Percentiles rank a stretch among this genome's conserved stretches.
These are phyloP conservation scores for Chaetomium sp. DNA, from an alignment of 2,329 filamentous ascomycete species.

Conservation along the genomic window DNA sequence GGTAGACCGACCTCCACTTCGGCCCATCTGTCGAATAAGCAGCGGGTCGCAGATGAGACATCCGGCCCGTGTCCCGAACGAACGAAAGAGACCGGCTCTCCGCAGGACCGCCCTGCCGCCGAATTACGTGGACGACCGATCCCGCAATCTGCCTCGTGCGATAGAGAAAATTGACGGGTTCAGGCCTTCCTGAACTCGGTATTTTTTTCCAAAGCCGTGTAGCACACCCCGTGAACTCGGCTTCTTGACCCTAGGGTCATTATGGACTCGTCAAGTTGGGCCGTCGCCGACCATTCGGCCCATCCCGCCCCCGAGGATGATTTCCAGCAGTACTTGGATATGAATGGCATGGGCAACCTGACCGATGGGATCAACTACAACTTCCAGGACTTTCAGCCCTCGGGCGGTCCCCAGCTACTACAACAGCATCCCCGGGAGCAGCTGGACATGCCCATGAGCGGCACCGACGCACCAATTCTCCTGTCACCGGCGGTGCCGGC, in stretches of 20 bases:
- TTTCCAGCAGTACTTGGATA: slow-evolving; percentile 65
- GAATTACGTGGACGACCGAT: slow-evolving; percentile 4
- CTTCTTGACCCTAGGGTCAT: slow-evolving; percentile 38
- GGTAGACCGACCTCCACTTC: background rate
- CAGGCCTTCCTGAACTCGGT: background rate
- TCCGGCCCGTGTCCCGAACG: slow-evolving; percentile 12
- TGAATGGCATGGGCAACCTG: slow-evolving; percentile 58
- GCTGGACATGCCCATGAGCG: slow-evolving; percentile 55
- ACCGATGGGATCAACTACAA: slow-evolving; percentile 60
- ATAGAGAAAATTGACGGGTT: background rate
- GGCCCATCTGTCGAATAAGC: background rate
- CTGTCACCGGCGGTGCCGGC: slow-evolving; percentile 43
- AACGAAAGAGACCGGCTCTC: slow-evolving; percentile 9
- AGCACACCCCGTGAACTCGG: background rate
- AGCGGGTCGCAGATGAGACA: slow-evolving; percentile 6
- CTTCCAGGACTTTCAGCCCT: slow-evolving; percentile 57
- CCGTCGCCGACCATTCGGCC: slow-evolving; percentile 58
- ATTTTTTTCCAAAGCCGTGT: background rate
- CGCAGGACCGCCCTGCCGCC: background rate
- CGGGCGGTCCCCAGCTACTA: slow-evolving; percentile 45
- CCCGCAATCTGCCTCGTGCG: background rate
- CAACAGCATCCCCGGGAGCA: slow-evolving; percentile 44
- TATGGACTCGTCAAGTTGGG: slow-evolving; percentile 60
- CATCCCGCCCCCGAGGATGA: slow-evolving; percentile 58
- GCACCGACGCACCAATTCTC: slow-evolving; percentile 46